A percentile compares a stretch with the other conserved stretches of the same genome.
phyloP scores from a whole-genome alignment of 139 green algal species.

The Trebouxia sp. region DNA sequence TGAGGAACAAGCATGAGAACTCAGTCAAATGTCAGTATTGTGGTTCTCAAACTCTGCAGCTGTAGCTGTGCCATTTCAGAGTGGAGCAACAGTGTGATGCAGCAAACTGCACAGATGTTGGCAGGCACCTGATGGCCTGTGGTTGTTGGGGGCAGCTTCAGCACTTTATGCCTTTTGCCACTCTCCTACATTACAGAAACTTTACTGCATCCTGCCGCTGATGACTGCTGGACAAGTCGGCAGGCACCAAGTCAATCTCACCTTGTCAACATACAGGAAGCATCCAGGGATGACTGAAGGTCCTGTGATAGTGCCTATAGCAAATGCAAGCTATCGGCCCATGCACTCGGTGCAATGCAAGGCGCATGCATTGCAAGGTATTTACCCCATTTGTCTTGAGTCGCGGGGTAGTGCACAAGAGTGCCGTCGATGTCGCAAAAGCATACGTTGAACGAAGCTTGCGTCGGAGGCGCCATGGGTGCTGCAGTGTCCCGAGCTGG shows the following conservation, averaged over 20 bases:
- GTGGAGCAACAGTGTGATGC: too few species aligned
- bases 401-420: conserved; percentile 21
- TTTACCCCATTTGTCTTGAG: conserved; percentile 21
- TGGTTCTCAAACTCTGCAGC: too few species aligned
- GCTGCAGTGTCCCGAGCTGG: too few species aligned
- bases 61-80: background rate
- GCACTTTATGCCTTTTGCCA: conserved; percentile 40
- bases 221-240: too few species aligned
- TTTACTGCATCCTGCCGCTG: too few species aligned
- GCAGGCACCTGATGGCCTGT: conserved; percentile 51
- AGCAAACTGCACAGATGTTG: background rate
- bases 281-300: conserved; percentile 19
- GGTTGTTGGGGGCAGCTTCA: conserved; percentile 54
- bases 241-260: too few species aligned
- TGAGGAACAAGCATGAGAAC: background rate
- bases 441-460: background rate
- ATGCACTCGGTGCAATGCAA: too few species aligned
- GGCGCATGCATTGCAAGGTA: background rate
- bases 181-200: conserved; percentile 4
- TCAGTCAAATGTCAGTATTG: too few species aligned
- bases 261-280: conserved; percentile 31
- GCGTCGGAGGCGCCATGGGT: conserved; percentile 1
- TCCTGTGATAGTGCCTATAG: conserved; percentile 7
- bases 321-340: background rate
- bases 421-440: conserved; percentile 31